Evolutionary conservation across 352 stramenopile species (phyloP), one percentile per base, ranked within the genome.

Genomic region (Phytophthora boehmeriae): DNA sequence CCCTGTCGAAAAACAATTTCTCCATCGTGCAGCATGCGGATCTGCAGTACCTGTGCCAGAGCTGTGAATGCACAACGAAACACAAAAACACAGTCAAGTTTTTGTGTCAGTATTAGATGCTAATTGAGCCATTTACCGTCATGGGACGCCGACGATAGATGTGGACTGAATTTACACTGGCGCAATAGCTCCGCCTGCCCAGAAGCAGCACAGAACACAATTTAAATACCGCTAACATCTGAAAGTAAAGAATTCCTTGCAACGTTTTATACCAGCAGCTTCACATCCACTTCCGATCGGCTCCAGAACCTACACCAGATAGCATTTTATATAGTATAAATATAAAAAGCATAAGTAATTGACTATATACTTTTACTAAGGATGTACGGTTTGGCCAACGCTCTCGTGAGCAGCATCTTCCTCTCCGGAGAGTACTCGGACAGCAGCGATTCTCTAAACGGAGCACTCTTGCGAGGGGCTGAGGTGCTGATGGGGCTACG

Each of bases 271-370:
- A 86, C 74, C 53, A 86, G 39, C 8, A 86, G 50, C 54, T 84
- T 86, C 32, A 84, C 52, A 52, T 83, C 76, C 16, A 82, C 35
- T n/a, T 84, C 74, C 3, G 65, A 73, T 23, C 76, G 65, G 25
- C 72, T 68, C 32, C 80, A 59, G 36, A 80, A 71, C 11, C 74
- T 86, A 27, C 25, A 30, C 25, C 25, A 30, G 25, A 30, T 30
- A 30, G 25, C 6, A 30, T 30, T 30, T 8, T 30, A 30, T 6
- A 30, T 30, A 30, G 25, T 30, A 30, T 30, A 6, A 3, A 30
- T 30, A 6, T 30, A 30, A 6, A n/a, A 8, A 30, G 25, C 6
- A 8, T 3, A 30, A 8, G 6, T 30, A 8, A 30, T 30, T 30
- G 3, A 30, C 25, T 30, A 30, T 30, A 30, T 30, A 3, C 3